These are phyloP conservation scores for Ilyonectria destructans DNA, from an alignment of 2,329 filamentous ascomycete species.

Conservation along the genomic window DNA sequence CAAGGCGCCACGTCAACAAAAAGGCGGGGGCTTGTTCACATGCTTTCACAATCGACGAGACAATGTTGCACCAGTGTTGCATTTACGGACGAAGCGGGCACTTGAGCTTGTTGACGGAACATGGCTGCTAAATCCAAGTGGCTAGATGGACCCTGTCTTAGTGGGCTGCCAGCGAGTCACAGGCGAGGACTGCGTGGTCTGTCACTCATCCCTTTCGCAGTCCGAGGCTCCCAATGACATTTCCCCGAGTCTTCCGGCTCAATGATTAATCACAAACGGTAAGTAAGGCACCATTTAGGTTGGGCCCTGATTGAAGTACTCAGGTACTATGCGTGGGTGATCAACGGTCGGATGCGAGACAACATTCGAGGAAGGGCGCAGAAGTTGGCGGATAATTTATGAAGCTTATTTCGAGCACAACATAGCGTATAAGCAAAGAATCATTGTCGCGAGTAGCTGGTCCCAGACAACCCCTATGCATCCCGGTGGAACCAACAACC, in stretches of 20 bases:
- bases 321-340: not conserved
- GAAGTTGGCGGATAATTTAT: no score
- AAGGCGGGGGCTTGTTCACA: not conserved
- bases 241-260: not conserved
- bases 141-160: not conserved
- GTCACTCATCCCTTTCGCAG: not conserved
- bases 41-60: not conserved
- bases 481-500: no score
- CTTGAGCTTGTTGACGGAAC: not conserved
- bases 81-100: not conserved
- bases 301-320: not conserved
- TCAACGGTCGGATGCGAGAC: no score
- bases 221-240: not conserved
- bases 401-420: no score
- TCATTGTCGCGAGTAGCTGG: no score
- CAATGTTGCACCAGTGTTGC: not conserved
- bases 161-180: not conserved
- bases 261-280: not conserved
- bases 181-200: not conserved
- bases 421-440: no score
- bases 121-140: not conserved
- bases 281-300: not conserved
- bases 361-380: no score
- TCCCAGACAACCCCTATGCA: no score
- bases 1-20: conserved; percentile 1